These are phyloP conservation scores for Lantana camara DNA, from an alignment of 257 asterid genomes.

Conservation along the genomic window DNA sequence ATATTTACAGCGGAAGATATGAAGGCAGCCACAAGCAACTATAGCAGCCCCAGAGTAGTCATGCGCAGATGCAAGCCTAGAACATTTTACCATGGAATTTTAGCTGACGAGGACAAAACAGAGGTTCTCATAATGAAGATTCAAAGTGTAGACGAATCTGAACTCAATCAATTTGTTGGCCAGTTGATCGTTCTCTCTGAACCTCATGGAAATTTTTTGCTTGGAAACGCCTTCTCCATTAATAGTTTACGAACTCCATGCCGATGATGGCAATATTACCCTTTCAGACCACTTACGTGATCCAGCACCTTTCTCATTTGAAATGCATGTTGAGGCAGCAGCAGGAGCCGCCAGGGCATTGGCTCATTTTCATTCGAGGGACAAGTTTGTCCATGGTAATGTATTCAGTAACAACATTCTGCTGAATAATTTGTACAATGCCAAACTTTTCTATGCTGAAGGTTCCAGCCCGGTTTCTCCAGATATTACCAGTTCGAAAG, in stretches of 20 bases:
- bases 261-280: neutral
- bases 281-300: neutral
- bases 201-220: slow-evolving; percentile 22
- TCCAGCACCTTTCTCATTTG: neutral
- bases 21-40: slow-evolving; percentile 6
- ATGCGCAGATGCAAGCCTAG: neutral
- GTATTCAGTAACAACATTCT: neutral
- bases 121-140: neutral
- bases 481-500: neutral
- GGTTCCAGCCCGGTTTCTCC: slow-evolving; percentile 4
- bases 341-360: slow-evolving; percentile 20
- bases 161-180: slow-evolving; percentile 13
- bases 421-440: neutral
- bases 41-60: neutral
- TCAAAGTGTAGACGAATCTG: neutral
- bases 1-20: neutral
- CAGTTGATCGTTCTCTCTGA: slow-evolving; percentile 19
- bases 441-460: slow-evolving; percentile 18
- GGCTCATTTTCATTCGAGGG: slow-evolving; percentile 5
- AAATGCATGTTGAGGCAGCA: slow-evolving; percentile 11
- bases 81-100: neutral
- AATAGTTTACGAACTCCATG: slow-evolving; percentile 19
- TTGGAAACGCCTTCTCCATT: slow-evolving; percentile 7
- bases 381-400: slow-evolving; percentile 8
- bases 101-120: neutral